Base-by-base conservation (phyloP, 208 protist species). In the Phytomonas sp. region DNA sequence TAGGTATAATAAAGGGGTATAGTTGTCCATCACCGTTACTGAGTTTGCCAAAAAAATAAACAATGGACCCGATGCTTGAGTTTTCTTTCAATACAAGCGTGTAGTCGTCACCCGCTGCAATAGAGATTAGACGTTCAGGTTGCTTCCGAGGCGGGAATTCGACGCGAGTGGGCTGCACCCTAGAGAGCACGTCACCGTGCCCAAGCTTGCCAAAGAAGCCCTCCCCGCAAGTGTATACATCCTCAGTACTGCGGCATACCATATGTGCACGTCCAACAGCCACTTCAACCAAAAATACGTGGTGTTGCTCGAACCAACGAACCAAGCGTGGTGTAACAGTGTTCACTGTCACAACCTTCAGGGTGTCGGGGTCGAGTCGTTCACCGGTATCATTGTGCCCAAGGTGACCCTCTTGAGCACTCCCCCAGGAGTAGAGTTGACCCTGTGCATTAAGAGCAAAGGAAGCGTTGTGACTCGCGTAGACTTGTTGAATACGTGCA, bases 1-100 rank as follows among this genome's bases (percentile, higher is more conserved):
- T 30, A 49, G 76, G 74, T 26, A 91, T 61, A 37, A 91, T 72
- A 23, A 63, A 75, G 31, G 89, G 86, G 40, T 60, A 70, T 63
- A 84, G 73, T 75, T 89, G 84, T 0, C 81, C 82, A 60, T 92
- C 87, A 11, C 66, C 69, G 67, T 84, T 85, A 71, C 68, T 84
- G 31, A 85, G 75, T 59, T 81, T 77, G 26, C 89, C 89, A 74
- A 91, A 94, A 67, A 86, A 84, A 72, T 94, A 94, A 63, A 94
- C 75, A 16, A 89, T 71, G 23, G 87, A 80, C 29, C 84, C 86
- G 10, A 89, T 78, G 6, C 78, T 73, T 0, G 75, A 61, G 64
- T 83, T 90, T 31, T 86, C 70, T 66, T 83, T 84, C 31, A 94
- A 76, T 30, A 92, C 82, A 59, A 94, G 59, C 23, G 89, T 88